Evolutionary conservation across 805 yeast species (phyloP), one percentile per base, ranked within the genome.

Genomic region (Kluyveromyces siamensis): DNA sequence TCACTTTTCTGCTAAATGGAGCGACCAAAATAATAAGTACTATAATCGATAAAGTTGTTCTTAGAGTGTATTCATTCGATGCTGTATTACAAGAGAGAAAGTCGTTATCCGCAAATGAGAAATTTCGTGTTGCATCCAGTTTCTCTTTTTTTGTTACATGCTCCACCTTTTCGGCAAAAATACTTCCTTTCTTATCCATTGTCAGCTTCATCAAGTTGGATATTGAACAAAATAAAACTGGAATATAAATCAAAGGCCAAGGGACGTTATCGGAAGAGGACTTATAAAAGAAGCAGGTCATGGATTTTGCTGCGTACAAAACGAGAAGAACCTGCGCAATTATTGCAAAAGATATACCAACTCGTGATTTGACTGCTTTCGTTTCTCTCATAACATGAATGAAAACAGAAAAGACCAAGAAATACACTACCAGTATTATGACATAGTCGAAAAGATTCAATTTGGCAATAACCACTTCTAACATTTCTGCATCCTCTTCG

Each of bases 71-170:
- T 0, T 75, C 72, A 37, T 65, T 59, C 5, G 71, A 58, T 17
- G 76, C 52, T 37, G 74, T 67, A 1, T 65, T 53, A 8, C 68
- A 56, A 2, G 74, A 66, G 1, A 77, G 60, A 41, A 68, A 58
- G 49, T 75, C 79, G 13, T 69, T 72, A 8, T 76, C 70, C 1
- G 71, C 35, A 11, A 27, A 43, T 8, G 18, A 33, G 17, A 25
- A 41, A 13, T 18, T 6, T 19, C 11, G 43, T 17, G 27, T 17
- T 33, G 38, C 10, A n/a, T 17, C 14, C 9, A 2, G 25, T 21
- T 43, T 16, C n/a, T 33, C 18, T n/a, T 37, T 13, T 7, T 33
- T 17, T 16, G 2, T 14, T 16, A 43, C 14, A n/a, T 13, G 8
- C 14, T 37, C 6, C 33, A 33, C 27, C 11, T 27, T 33, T 36